Evolutionary conservation across 2,329 filamentous ascomycete genomes (phyloP), one percentile per base, ranked within the genome.

Genomic region (Calonectria leucothoes): DNA sequence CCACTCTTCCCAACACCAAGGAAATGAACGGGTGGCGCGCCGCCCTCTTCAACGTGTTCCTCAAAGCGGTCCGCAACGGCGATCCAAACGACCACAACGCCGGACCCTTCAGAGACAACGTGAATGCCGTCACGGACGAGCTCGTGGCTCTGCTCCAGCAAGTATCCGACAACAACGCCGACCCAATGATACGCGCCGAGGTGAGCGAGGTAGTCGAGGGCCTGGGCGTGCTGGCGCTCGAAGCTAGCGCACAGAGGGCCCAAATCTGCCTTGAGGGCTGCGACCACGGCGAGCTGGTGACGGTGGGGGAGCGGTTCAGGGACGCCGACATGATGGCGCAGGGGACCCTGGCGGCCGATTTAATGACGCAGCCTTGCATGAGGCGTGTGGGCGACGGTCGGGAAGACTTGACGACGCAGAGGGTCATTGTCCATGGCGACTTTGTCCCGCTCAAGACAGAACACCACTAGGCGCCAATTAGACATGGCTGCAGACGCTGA

Each of bases 301-400:
- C 27, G 1, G 23, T 35, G 8, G 72, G 63, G 14, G 63, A 74
- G 4, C 64, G 63, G n/a, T 74, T 75, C 49, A 72, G 61, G 48
- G 66, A 74, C 31, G 74, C 72, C 35, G 45, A 66, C 5, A 61
- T 65, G 15, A 25, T 59, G 20, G 66, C 69, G 8, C 63, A 45
- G n/a, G 72, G 66, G 7, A 31, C 20, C 4, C 12, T 72, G 20
- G 33, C 23, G 1, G 74, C 72, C 2, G 72, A 74, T 29, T 15
- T 75, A 10, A 74, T 72, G 72, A 74, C 70, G 35, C 74, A 75
- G 63, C 74, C 74, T 12, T 74, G 72, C 51, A 33, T 75, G 25
- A 55, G 66, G 42, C 72, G 72, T 7, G 49, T 74, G 12, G 74
- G 74, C 23, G 72, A 75, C 65, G 74, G 74, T 15, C 68, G 69